phyloP scores from a whole-genome alignment of 805 yeast genomes.

The Zygotorulaspora sp. region DNA sequence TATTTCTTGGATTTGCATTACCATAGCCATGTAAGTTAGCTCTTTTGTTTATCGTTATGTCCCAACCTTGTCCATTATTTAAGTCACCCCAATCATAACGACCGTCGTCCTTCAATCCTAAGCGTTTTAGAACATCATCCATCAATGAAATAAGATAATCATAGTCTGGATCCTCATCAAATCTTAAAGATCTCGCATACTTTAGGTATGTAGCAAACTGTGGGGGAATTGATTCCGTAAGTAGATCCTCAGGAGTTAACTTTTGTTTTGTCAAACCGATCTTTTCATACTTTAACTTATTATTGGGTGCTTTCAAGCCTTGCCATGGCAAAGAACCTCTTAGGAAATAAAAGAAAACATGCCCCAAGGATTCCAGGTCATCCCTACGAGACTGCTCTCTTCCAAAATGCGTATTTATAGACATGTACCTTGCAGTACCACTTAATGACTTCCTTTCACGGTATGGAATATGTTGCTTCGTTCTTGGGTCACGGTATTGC shows the following conservation, averaged over 20 bases:
- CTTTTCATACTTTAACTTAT: slow-evolving; percentile 75
- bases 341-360: slow-evolving; percentile 72
- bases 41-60: slow-evolving; percentile 65
- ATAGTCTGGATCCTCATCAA: slow-evolving; percentile 79
- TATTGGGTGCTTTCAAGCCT: slow-evolving; percentile 85
- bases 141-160: slow-evolving; percentile 58
- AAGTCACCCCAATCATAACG: slow-evolving; percentile 78
- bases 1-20: slow-evolving; percentile 50
- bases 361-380: slow-evolving; percentile 77
- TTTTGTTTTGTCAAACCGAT: slow-evolving; percentile 77
- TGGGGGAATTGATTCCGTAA: slow-evolving; percentile 59
- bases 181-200: slow-evolving; percentile 61
- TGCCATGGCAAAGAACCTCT: slow-evolving; percentile 86
- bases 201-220: slow-evolving; percentile 72
- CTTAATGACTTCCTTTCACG: slow-evolving; percentile 74
- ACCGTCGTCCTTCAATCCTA: slow-evolving; percentile 59
- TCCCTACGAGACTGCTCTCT: slow-evolving; percentile 81
- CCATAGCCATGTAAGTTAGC: slow-evolving; percentile 83
- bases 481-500: slow-evolving; percentile 74
- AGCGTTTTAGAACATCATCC: slow-evolving; percentile 52
- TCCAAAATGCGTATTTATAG: slow-evolving; percentile 82
- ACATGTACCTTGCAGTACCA: slow-evolving; percentile 86
- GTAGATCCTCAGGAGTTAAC: slow-evolving; percentile 55
- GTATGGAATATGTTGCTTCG: slow-evolving; percentile 78
- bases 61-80: slow-evolving; percentile 81